phyloP scores from a whole-genome alignment of 176 grass and related monocot genomes.

The Urochloa ruziziensis region DNA sequence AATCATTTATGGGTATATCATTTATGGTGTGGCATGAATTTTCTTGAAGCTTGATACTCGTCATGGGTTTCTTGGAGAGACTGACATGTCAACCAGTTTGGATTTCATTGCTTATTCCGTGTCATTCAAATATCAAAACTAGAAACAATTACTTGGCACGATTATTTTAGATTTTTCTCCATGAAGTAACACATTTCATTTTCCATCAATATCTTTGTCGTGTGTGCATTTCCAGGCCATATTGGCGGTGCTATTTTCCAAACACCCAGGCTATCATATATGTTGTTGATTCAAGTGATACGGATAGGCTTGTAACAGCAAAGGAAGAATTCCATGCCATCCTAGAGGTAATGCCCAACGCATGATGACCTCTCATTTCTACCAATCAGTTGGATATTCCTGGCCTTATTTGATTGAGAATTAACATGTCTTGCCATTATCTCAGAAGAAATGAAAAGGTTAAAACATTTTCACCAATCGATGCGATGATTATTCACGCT shows the following conservation, averaged over 20 bases:
- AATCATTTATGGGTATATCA: background rate
- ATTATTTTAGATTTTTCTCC: background rate
- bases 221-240: constrained; percentile 58
- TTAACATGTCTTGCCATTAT: background rate
- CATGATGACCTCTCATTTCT: background rate
- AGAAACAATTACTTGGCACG: constrained; percentile 3
- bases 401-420: background rate
- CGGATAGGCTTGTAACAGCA: constrained; percentile 93
- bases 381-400: background rate
- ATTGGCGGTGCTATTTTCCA: constrained; percentile 99
- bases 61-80: background rate
- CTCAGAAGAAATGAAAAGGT: background rate
- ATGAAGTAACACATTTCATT: background rate
- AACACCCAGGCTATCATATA: constrained; percentile 99
- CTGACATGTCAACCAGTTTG: background rate
- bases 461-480: background rate
- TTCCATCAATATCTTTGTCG: constrained; percentile 11
- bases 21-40: background rate
- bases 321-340: constrained; percentile 99
- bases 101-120: background rate
- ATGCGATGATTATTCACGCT: constrained; percentile 1
- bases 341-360: constrained; percentile 65
- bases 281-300: constrained; percentile 99
- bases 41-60: constrained; percentile 2
- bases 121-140: background rate